Evolutionary conservation across 2,329 filamentous ascomycete species (phyloP), one percentile per base, ranked within the genome.

Genomic region (Aspergillus neotritici): DNA sequence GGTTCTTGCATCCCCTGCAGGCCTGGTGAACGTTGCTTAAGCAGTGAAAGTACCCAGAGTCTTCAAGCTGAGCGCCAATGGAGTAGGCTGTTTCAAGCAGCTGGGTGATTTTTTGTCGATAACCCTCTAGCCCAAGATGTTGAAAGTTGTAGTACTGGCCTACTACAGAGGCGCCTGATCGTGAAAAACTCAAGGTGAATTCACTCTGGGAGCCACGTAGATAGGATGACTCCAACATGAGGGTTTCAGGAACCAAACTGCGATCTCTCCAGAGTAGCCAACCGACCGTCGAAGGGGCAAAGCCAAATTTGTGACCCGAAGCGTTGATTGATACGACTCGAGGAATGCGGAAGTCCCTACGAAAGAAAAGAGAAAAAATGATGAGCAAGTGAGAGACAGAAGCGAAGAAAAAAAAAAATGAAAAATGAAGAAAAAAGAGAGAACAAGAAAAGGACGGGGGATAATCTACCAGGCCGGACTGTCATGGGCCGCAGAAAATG

Each of bases 141-240:
- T 84, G 78, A 10, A 85, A 69, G 51, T 84, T 84, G 64, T 76
- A 84, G 63, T 85, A 85, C 56, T 85, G 82, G 1, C 73, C 79
- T 43, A 84, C 77, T 46, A 84, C 69, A 46, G 84, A 82, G 0
- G 78, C 78, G 3, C 80, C 80, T 0, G 82, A 81, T 0, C 80
- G 75, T 1, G 79, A 83, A 64, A 85, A 85, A 64, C 84, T 85
- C 21, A 85, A 72, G 0, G 80, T 83, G 64, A 78, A 85, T 1
- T 38, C 42, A 17, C 44, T 43, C 34, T 52, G 47, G 7, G 47
- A 46, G 15, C 46, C 50, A 25, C 82, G 81, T 0, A 84, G 73
- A 55, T 85, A 85, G 56, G 76, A 77, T 4, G 84, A 70, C 57
- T 84, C 78, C 55, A 84, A 84, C 45, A 84, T 70, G 3, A 85